phyloP scores from a whole-genome alignment of 202 grass and related monocot genomes.

The Hordeum pubiflorum region DNA sequence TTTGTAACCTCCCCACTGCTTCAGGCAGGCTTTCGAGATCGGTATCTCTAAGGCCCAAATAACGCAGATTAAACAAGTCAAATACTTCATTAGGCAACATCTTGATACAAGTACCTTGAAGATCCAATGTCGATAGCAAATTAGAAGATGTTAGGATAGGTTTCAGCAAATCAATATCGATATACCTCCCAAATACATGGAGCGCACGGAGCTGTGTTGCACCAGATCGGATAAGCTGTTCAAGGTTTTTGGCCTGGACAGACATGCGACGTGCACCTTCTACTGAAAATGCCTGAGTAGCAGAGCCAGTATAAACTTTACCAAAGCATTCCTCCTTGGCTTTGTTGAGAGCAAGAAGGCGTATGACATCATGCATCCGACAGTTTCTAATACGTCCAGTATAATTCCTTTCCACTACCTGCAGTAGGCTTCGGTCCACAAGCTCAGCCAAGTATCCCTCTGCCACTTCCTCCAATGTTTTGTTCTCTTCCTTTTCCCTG shows the following conservation, averaged over 20 bases:
- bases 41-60: too few relatives aligned
- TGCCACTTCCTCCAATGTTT: too few relatives aligned
- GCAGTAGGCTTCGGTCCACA: too few relatives aligned
- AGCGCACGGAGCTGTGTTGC: neutral
- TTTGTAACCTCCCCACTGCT: neutral
- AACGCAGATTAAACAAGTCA: too few relatives aligned
- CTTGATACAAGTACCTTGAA: too few relatives aligned
- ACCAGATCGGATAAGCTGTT: neutral
- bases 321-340: neutral
- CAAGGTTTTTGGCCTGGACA: neutral
- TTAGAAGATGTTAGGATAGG: too few relatives aligned
- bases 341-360: neutral
- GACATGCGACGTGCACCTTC: neutral
- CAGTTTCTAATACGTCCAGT: fast-evolving
- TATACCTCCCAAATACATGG: neutral
- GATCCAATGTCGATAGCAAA: too few relatives aligned
- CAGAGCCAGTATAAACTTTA: neutral
- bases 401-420: too few relatives aligned
- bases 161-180: neutral
- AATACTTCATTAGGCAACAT: too few relatives aligned
- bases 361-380: too few relatives aligned
- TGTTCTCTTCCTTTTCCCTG: fast-evolving
- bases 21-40: neutral
- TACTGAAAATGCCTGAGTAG: neutral
- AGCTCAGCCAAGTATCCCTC: too few relatives aligned